Conservation (phyloP, 345 rosid genomes). For the Eucalyptus camaldulensis region DNA sequence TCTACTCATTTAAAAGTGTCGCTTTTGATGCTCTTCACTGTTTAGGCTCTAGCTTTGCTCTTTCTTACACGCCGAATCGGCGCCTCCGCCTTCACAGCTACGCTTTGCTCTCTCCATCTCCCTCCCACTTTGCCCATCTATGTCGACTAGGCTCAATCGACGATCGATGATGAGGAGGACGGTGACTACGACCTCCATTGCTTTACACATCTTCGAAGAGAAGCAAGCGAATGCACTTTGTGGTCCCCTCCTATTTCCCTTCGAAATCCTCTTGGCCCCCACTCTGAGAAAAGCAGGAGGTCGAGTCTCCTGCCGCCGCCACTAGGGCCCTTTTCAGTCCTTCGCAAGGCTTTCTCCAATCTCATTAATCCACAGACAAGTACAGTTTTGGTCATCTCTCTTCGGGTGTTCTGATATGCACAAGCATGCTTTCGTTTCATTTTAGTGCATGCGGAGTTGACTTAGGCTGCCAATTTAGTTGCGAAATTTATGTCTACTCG, state of each 20-base stretch:
- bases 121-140: not conserved
- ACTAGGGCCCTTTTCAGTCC: not conserved
- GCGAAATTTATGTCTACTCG: not conserved
- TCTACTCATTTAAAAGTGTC: not conserved
- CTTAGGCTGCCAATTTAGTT: not conserved
- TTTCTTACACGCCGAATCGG: too few species aligned
- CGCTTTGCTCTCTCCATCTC: too few species aligned
- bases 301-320: too few species aligned
- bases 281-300: not conserved
- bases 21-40: too few species aligned
- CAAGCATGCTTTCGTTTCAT: not conserved
- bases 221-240: not conserved
- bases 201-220: not conserved
- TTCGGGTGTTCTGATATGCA: not conserved
- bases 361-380: not conserved
- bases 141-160: not conserved
- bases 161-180: not conserved
- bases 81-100: not conserved
- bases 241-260: not conserved
- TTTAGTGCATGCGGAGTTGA: not conserved
- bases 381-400: not conserved
- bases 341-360: not conserved
- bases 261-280: not conserved
- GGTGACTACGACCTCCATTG: not conserved
- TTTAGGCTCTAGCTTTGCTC: too few species aligned